A percentile compares a stretch with the other conserved stretches of the same genome.
Evolutionary conservation across 805 yeast species (phyloP).

Genomic region (Candida odintsovae): DNA sequence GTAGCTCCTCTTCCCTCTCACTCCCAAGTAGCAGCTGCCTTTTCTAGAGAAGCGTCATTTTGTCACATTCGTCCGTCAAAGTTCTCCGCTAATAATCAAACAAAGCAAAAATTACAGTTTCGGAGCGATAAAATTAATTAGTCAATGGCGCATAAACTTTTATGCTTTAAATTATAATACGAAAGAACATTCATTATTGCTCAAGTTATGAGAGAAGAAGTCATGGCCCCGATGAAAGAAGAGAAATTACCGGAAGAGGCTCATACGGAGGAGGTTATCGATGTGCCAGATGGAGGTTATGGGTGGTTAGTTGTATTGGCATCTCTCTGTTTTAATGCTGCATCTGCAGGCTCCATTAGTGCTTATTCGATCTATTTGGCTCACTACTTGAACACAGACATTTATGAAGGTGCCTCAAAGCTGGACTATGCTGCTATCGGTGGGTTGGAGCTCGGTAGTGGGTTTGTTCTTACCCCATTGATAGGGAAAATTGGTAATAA

Average conservation of each 20-base stretch:
- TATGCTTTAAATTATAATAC: no score
- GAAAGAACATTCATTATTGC: no score
- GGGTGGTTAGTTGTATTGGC: slow-evolving; percentile 20
- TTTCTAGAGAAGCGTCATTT: no score
- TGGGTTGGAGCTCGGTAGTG: slow-evolving; percentile 51
- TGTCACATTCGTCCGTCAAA: no score
- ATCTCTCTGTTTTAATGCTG: slow-evolving; percentile 14
- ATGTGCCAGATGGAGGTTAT: slow-evolving; percentile 21
- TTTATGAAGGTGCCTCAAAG: slow-evolving; percentile 47
- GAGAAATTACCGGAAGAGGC: not conserved
- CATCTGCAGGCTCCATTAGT: slow-evolving; percentile 22
- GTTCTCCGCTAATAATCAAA: no score
- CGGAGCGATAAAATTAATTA: no score
- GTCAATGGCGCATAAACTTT: no score
- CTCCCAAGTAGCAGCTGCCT: no score
- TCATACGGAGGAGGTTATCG: slow-evolving; percentile 1
- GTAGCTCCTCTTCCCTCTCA: no score
- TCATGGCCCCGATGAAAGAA: not conserved
- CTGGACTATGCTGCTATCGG: slow-evolving; percentile 63
- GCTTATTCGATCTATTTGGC: slow-evolving; percentile 55
- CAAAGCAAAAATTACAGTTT: no score
- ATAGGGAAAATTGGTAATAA: slow-evolving; percentile 16
- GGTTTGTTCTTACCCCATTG: slow-evolving; percentile 56
- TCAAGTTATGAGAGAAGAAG: not conserved
- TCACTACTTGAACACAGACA: slow-evolving; percentile 42